Percentiles rank a stretch among this genome's conserved stretches.
Evolutionary conservation across 768 basidiomycete genomes (phyloP).

Genomic region (Rhizopogon vinicolor): DNA sequence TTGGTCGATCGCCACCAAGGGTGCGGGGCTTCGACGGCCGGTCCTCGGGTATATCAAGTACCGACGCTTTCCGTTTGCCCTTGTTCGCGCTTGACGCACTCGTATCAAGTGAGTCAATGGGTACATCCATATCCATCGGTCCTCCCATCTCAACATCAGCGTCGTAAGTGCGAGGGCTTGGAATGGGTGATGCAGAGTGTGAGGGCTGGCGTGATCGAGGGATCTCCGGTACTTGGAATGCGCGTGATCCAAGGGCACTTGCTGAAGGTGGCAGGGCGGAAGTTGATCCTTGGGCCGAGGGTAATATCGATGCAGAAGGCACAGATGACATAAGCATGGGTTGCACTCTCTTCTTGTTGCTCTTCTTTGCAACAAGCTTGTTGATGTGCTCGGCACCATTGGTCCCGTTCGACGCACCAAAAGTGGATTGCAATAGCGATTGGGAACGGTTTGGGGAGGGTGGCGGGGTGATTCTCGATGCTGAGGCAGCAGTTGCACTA

Average conservation of each 20-base stretch:
- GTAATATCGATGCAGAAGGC: conserved; percentile 28
- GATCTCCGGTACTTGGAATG: background rate
- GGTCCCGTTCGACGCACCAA: conserved; percentile 29
- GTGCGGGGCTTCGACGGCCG: conserved; percentile 42
- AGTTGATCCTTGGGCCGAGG: conserved; percentile 1
- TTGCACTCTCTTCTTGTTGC: conserved; percentile 62
- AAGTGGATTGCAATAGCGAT: conserved; percentile 33
- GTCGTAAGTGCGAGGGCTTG: conserved; percentile 47
- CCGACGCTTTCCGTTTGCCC: conserved; percentile 50
- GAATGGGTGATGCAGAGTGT: conserved; percentile 39
- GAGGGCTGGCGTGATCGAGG: conserved; percentile 22
- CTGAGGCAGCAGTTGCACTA: conserved; percentile 16
- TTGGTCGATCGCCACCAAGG: conserved; percentile 61
- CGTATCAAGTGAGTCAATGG: conserved; percentile 49
- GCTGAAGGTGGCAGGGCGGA: background rate
- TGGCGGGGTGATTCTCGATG: conserved; percentile 40
- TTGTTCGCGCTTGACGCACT: conserved; percentile 24
- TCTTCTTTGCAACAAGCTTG: conserved; percentile 70
- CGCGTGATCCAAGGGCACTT: background rate
- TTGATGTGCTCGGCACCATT: conserved; percentile 60
- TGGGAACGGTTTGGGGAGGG: conserved; percentile 38
- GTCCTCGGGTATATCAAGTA: conserved; percentile 35
- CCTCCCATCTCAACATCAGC: conserved; percentile 37
- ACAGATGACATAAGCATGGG: conserved; percentile 35
- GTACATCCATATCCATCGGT: conserved; percentile 48